These are phyloP conservation scores for Diutina neorugosa DNA, from an alignment of 1,139 yeast genomes.

Conservation along the genomic window DNA sequence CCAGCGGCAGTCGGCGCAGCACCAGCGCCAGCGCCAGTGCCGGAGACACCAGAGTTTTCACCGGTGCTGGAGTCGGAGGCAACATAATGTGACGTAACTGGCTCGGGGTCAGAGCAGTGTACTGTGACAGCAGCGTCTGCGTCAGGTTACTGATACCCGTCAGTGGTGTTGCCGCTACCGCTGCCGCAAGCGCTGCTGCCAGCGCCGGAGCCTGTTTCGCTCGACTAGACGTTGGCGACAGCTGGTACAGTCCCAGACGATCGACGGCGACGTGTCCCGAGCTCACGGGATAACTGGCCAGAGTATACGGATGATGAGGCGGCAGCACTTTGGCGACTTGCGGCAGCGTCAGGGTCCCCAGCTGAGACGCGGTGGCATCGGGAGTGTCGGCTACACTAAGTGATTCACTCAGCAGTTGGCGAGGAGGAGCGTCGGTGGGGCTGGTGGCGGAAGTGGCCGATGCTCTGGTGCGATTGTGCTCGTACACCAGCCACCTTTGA, in stretches of 20 bases:
- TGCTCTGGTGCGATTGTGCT: background rate
- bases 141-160: background rate
- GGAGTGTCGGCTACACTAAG: background rate
- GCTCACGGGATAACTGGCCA: background rate
- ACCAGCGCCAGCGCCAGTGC: background rate
- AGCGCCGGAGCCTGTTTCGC: background rate
- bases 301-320: background rate
- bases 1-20: background rate
- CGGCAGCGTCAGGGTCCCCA: background rate
- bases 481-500: slow-evolving; percentile 1
- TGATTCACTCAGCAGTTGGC: background rate
- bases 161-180: background rate
- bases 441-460: background rate
- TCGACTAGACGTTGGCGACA: background rate
- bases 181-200: slow-evolving; percentile 3
- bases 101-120: slow-evolving; percentile 2
- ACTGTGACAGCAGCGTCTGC: background rate
- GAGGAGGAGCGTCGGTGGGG: background rate
- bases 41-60: background rate
- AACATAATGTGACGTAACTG: background rate
- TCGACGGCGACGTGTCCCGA: background rate
- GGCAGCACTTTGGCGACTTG: background rate
- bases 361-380: background rate
- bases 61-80: background rate
- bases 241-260: background rate